Evolutionary conservation across 805 yeast species (phyloP).

Genomic region (Priceomyces fermenticarens): DNA sequence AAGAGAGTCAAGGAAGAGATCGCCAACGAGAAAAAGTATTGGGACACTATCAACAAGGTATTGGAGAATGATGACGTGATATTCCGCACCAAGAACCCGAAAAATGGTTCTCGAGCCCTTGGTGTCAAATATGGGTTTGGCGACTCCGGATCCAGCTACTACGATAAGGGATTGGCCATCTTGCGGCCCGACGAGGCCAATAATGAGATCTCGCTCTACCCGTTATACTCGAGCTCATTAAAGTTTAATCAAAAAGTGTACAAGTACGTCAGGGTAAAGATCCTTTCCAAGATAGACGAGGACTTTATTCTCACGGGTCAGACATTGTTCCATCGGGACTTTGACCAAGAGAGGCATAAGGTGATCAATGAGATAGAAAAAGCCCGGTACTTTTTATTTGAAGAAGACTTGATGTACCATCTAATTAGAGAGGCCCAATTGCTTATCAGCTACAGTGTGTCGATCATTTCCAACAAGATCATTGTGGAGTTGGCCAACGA

Average conservation of each 20-base stretch:
- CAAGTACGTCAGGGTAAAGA: slow-evolving; percentile 56
- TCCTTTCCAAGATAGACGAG: slow-evolving; percentile 52
- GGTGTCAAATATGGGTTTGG: slow-evolving; percentile 90
- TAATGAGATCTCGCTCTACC: slow-evolving; percentile 33
- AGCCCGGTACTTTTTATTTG: slow-evolving; percentile 77
- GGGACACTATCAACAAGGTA: slow-evolving; percentile 53
- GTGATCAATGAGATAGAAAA: slow-evolving; percentile 55
- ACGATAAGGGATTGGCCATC: slow-evolving; percentile 73
- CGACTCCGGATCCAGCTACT: slow-evolving; percentile 80
- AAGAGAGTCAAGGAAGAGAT: slow-evolving; percentile 52
- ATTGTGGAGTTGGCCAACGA: slow-evolving; percentile 64
- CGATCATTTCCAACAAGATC: slow-evolving; percentile 61
- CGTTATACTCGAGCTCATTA: slow-evolving; percentile 23
- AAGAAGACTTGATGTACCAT: slow-evolving; percentile 82
- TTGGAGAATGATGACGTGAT: slow-evolving; percentile 55
- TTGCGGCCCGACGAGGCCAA: slow-evolving; percentile 46
- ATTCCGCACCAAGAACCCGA: slow-evolving; percentile 60
- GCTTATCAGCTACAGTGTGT: slow-evolving; percentile 67
- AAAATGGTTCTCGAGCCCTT: slow-evolving; percentile 46
- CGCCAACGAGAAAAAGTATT: slow-evolving; percentile 60
- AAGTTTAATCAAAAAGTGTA: slow-evolving; percentile 34
- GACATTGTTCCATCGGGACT: slow-evolving; percentile 32
- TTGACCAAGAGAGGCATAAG: slow-evolving; percentile 11
- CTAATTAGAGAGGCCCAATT: slow-evolving; percentile 71
- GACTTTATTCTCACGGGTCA: slow-evolving; percentile 60